Percentiles rank a stretch among this genome's conserved stretches.
These are phyloP conservation scores for Fusarium musae DNA, from an alignment of 2,329 filamentous ascomycete species.

Conservation along the genomic window DNA sequence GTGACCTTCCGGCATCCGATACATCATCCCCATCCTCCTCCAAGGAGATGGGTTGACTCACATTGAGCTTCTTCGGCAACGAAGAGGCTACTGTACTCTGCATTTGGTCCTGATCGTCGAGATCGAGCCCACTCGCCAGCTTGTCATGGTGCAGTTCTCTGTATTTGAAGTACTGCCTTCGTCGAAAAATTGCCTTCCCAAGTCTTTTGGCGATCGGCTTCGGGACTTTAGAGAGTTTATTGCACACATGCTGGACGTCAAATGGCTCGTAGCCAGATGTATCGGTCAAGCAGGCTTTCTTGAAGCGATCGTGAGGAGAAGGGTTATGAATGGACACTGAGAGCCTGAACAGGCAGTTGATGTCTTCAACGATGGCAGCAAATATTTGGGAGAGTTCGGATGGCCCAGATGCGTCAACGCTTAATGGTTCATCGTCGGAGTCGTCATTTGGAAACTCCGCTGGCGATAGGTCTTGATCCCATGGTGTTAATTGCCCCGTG, in stretches of 20 bases:
- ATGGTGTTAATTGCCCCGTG: not conserved
- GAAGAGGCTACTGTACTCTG: conserved; percentile 1
- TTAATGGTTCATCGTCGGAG: fast-evolving
- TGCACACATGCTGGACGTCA: not conserved
- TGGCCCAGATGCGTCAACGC: fast-evolving
- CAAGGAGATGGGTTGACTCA: fast-evolving
- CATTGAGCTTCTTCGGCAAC: fast-evolving
- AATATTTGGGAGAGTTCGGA: conserved; percentile 6
- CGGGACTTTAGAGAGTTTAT: not conserved
- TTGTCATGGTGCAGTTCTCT: not conserved
- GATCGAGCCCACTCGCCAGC: not conserved
- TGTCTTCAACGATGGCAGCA: not conserved
- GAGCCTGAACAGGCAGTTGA: not conserved
- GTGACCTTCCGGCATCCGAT: not conserved
- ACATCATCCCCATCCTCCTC: fast-evolving
- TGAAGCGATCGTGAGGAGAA: conserved; percentile 14
- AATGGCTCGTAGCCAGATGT: not conserved
- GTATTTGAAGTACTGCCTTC: conserved; percentile 24
- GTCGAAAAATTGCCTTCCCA: not conserved
- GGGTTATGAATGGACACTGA: conserved; percentile 7
- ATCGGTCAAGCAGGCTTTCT: fast-evolving
- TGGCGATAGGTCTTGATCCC: not conserved
- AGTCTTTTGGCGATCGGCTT: fast-evolving
- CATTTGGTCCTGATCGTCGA: fast-evolving
- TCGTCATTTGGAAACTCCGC: not conserved